phyloP scores from a whole-genome alignment of 768 basidiomycete genomes.

The Leucocoprinus sp. region DNA sequence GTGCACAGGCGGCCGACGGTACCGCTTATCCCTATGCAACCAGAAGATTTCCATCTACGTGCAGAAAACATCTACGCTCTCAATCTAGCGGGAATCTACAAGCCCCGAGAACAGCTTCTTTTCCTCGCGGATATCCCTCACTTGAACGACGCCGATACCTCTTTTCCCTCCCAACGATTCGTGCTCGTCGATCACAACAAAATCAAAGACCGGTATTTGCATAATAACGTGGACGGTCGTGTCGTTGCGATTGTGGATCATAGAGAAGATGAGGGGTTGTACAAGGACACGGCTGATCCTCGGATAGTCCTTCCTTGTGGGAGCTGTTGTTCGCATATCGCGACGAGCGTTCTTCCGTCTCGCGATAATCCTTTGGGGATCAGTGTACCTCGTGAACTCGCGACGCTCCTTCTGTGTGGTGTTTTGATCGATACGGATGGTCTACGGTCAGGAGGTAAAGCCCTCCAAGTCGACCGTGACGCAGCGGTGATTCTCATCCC shows the following conservation, averaged over 20 bases:
- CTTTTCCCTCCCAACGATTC: constrained; percentile 50
- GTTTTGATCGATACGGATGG: constrained; percentile 86
- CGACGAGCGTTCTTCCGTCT: constrained; percentile 14
- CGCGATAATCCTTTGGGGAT: constrained; percentile 23
- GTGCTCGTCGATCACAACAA: constrained; percentile 91
- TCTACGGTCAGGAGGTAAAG: constrained; percentile 73
- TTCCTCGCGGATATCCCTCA: constrained; percentile 58
- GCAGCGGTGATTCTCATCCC: constrained; percentile 62
- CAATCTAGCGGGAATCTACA: constrained; percentile 42
- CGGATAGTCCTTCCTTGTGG: constrained; percentile 65
- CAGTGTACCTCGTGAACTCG: constrained; percentile 47
- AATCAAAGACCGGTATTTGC: constrained; percentile 38
- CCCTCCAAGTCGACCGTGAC: constrained; percentile 49
- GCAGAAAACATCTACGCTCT: constrained; percentile 84
- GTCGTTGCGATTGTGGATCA: constrained; percentile 86
- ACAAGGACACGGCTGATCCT: constrained; percentile 54
- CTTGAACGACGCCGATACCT: constrained; percentile 16
- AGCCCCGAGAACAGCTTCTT: constrained; percentile 48
- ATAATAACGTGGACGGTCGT: constrained; percentile 29
- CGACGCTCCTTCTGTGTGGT: constrained; percentile 70
- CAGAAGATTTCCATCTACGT: constrained; percentile 66
- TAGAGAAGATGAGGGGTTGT: constrained; percentile 74
- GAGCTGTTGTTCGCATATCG: constrained; percentile 65
- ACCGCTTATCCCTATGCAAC: constrained; percentile 64
- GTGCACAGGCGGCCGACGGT: constrained; percentile 49